Base-by-base conservation (phyloP, 768 basidiomycete genomes). In the Russula earlei region DNA sequence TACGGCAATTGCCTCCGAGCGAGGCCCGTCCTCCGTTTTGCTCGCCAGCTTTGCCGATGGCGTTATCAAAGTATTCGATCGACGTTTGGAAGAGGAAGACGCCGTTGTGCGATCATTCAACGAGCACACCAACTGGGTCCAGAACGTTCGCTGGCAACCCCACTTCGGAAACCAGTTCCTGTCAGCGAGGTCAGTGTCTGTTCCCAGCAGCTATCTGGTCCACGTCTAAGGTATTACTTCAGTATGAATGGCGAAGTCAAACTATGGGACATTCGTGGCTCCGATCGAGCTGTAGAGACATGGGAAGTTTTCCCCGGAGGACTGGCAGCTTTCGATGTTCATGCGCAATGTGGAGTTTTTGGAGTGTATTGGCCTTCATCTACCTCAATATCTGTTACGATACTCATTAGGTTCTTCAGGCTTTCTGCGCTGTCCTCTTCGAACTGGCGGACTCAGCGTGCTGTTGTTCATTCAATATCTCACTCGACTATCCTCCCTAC, bases 1-100 rank as follows among this genome's bases (percentile, higher is more conserved):
- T 12, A 98, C 96, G 0, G 77, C 87, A 0, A 81, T 99, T 47
- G 75, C 80, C 2, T 89, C 87, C 10, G 92, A 96, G 60, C 74
- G 79, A 43, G 82, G 83, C 14, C 77, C 83, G 0, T 83, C 86
- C 17, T 83, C 88, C 55, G 83, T 84, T 2, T 92, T 97, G 69
- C 76, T 89, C 14, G 87, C 91, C 9, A 85, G 93, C 55, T 97
- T 97, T 67, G 96, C 87, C 15, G 92, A 98, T 68, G 96, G 96
- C 11, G 77, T 77, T 4, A 80, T 98, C 50, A 85, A 88, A 63
- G 75, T 96, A 2, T 98, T 93, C 70, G 96, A 99, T 72, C 84
- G 88, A 33, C 82, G 96, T n/a, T 69, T 91, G 12, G 82, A 85
- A 59, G 84, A 85, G 49, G 85, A 91, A 8, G 84, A 91, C 54